Base-by-base conservation (phyloP, 768 basidiomycete species). In the Omphalotus guepiniiformis region DNA sequence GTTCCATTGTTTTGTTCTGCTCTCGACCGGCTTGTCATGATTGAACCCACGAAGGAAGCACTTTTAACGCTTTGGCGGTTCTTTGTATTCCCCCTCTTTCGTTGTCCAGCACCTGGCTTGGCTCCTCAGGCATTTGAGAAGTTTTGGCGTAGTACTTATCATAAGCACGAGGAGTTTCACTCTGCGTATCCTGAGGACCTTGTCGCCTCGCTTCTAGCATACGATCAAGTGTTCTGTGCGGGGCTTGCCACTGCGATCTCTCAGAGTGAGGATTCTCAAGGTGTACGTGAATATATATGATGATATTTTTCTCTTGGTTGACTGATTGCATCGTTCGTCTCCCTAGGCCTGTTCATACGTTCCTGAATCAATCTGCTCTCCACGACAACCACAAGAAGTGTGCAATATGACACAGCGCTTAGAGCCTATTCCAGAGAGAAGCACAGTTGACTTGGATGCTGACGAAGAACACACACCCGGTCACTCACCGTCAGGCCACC, bases 121-220 rank as follows among this genome's bases (percentile, higher is more conserved):
- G 72, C 68, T 1, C 67, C 68, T 0, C 53, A 65, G 15, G 64
- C 66, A 2, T 73, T 73, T 44, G 65, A 64, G 53, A 56, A 43
- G 1, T 74, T 72, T 49, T 73, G 72, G 72, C 55, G 53, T 13
- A 55, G 59, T 28, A 66, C 70, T 2, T 71, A 71, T 47, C 53
- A 61, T 11, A 56, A 56, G 16, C 54, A 39, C 42, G 43, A 16
- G 21, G 44, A 57, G 30, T 59, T 68, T 35, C 47, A 28, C 39
- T 23, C 25, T 5, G 16, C 30, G n/a, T 58, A 67, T 35, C 70
- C 71, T 1, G 49, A 44, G 2, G 62, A 58, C 15, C 58, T 71
- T 53, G 63, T 56, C 32, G 57, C 51, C n/a, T 63, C 60, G 32
- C 49, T 71, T 18, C 37, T 41, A 37, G 66, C 58, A 30, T 68